Evolutionary conservation across 1,284 basidiomycete genomes (phyloP), one percentile per base, ranked within the genome.

Genomic region (Cerioporus squamosus): DNA sequence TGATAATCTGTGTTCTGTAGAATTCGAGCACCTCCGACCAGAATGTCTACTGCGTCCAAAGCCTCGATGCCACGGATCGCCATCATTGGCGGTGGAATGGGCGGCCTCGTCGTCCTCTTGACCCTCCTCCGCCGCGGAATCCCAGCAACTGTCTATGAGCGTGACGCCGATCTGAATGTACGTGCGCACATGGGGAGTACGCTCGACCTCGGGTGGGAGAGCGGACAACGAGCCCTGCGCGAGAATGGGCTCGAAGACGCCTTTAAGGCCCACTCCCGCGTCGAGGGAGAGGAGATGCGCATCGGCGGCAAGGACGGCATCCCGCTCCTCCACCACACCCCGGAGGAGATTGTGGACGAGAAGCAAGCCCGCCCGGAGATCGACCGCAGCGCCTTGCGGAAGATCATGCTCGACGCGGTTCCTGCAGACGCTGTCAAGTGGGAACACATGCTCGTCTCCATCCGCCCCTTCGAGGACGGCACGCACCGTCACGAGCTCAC

Each of bases 61-160:
- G 3, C 6, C 33, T 12, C 33, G 9, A 36, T 15, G 7, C 62
- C 62, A 5, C 59, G 51, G 40, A 63, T 63, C 23, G 59, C 59
- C n/a, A 63, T 63, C 51, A 48, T 63, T 24, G 62, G 62, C n/a
- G 62, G 62, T 14, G 62, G 62, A 22, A 59, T 51, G 0, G 43
- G 40, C 12, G 59, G 62, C 4, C 57, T 64, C 14, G 44, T 44
- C 36, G 44, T 55, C 3, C 59, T 57, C 45, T 54, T 59, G 44
- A 61, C 59, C 7, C 62, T 61, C 45, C 26, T 26, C 42, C 58
- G 55, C 42, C 54, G 57, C n/a, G 57, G 59, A 7, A 33, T 64
- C 9, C 53, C 59, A 7, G 57, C 59, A 6, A 64, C 62, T 15
- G 49, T 64, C n/a, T 64, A 64, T 51, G 62, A 64, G 42, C 62